phyloP scores from a whole-genome alignment of 106 monocot genomes.

The Allium sativum region DNA sequence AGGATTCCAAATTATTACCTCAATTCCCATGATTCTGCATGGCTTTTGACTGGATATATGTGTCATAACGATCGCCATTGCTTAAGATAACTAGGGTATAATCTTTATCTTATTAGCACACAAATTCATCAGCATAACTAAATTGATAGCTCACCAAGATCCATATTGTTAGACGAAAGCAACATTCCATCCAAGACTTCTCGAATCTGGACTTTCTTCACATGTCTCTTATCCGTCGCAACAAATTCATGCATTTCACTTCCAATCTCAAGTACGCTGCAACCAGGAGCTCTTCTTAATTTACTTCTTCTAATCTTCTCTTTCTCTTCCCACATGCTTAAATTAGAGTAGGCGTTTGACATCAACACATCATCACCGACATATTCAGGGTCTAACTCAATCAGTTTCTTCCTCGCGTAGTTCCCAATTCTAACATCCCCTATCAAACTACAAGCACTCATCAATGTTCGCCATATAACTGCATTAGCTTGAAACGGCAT shows the following conservation, averaged over 20 bases:
- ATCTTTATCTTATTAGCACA: too few species aligned
- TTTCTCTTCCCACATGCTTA: conserved; percentile 11
- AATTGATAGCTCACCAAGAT: background rate
- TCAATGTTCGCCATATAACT: conserved; percentile 21
- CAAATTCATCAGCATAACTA: too few species aligned
- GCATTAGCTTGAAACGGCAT: conserved; percentile 17
- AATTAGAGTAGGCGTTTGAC: conserved; percentile 10
- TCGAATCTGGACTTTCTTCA: conserved; percentile 1
- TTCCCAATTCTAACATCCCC: conserved; percentile 1
- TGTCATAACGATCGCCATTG: too few species aligned
- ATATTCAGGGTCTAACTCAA: conserved; percentile 10
- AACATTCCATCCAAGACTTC: conserved; percentile 2
- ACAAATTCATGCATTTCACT: conserved; percentile 7
- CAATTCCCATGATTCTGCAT: too few species aligned
- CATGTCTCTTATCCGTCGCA: conserved; percentile 2
- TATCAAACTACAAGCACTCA: conserved; percentile 9
- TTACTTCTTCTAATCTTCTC: background rate
- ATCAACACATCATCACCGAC: conserved; percentile 4
- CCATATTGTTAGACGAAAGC: background rate
- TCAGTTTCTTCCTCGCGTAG: background rate
- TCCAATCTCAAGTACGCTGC: conserved; percentile 12
- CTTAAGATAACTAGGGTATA: too few species aligned
- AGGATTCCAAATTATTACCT: too few species aligned
- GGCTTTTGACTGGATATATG: too few species aligned
- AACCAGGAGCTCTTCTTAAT: conserved; percentile 8